Evolutionary conservation across 345 rosid genomes (phyloP).

Genomic region (Syzygium aqueum): DNA sequence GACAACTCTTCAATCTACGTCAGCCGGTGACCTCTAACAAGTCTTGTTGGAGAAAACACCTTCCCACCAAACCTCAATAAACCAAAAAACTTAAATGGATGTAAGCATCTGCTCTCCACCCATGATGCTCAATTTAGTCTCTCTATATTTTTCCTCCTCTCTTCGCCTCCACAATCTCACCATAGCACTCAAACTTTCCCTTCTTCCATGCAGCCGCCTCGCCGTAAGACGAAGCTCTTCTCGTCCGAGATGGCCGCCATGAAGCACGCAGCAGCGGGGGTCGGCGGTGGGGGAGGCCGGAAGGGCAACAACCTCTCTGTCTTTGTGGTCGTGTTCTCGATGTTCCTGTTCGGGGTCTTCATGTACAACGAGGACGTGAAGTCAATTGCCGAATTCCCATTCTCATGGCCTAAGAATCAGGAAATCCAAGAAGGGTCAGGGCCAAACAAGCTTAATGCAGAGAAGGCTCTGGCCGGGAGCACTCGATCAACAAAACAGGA

Average conservation of each 20-base stretch:
- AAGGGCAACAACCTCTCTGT: conserved; percentile 57
- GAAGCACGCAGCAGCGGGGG: conserved; percentile 6
- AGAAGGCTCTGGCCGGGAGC: background rate
- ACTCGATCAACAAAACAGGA: conserved; percentile 8
- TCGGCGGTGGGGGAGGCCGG: conserved; percentile 2
- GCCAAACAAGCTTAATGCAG: background rate
- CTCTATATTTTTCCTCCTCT: background rate
- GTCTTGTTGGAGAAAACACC: conserved; percentile 40
- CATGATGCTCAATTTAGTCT: background rate
- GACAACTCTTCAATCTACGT: conserved; percentile 36
- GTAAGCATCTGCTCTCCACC: conserved; percentile 10
- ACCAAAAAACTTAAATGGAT: conserved; percentile 3
- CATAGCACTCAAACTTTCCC: background rate
- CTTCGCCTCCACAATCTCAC: background rate
- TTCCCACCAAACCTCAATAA: conserved; percentile 59
- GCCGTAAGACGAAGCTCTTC: conserved; percentile 25
- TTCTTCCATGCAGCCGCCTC: conserved; percentile 31
- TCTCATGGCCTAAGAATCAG: conserved; percentile 42
- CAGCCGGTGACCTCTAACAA: conserved; percentile 29
- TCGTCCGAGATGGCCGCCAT: conserved; percentile 24
- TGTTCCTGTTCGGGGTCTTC: conserved; percentile 58
- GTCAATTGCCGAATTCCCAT: conserved; percentile 66
- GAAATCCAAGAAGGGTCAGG: conserved; percentile 23
- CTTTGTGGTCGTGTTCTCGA: conserved; percentile 32
- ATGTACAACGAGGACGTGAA: conserved; percentile 63